Conservation (phyloP, 1,139 yeast species). For the Waltiozyma sp. region DNA sequence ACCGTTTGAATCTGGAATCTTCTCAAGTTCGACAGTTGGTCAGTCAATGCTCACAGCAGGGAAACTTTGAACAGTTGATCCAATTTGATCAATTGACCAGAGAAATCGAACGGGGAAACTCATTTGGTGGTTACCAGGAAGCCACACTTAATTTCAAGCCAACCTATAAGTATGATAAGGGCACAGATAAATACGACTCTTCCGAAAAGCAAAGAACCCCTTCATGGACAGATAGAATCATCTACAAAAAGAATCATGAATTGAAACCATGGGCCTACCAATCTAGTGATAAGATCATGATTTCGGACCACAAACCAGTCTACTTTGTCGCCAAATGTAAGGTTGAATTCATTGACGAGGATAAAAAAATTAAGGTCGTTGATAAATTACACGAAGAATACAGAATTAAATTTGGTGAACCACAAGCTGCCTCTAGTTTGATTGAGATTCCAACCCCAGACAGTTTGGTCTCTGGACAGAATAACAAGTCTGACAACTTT, state of each 20-base stretch:
- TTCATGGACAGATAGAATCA: conserved; percentile 92
- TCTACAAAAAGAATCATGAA: conserved; percentile 41
- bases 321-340: conserved; percentile 60
- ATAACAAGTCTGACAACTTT: conserved; percentile 5
- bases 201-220: conserved; percentile 91
- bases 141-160: conserved; percentile 71
- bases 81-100: conserved; percentile 66
- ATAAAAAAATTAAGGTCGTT: conserved; percentile 36
- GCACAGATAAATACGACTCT: conserved; percentile 64
- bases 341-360: conserved; percentile 55
- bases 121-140: conserved; percentile 68
- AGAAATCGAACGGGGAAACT: conserved; percentile 63
- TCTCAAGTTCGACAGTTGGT: conserved; percentile 43
- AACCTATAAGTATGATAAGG: conserved; percentile 87
- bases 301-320: conserved; percentile 91
- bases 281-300: conserved; percentile 37
- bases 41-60: conserved; percentile 31
- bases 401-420: not conserved
- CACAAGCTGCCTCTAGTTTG: not conserved
- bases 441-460: conserved; percentile 2
- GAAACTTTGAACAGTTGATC: conserved; percentile 42
- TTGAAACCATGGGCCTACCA: conserved; percentile 50
- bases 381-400: conserved; percentile 21
- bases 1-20: conserved; percentile 60
- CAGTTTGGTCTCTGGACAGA: too few relatives aligned